Percentiles rank a stretch among this genome's conserved stretches.
phyloP scores from a whole-genome alignment of 768 basidiomycete species.

The Suillus paluster region DNA sequence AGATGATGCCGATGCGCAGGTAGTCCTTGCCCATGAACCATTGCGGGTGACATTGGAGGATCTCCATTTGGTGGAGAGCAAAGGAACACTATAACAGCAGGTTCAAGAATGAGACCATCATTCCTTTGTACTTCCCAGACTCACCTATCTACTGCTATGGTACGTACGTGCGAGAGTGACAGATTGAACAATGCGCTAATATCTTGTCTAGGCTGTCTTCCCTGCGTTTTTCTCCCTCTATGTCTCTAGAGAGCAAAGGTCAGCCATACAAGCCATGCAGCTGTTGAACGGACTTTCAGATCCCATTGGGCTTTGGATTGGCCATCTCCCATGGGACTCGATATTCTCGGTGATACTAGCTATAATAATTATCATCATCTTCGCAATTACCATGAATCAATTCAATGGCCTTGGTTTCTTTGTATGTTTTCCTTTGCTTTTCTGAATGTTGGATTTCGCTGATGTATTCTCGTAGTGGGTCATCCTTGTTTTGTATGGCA shows the following conservation, averaged over 20 bases:
- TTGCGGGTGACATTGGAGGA: constrained; percentile 87
- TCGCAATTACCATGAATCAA: constrained; percentile 57
- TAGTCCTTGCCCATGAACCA: constrained; percentile 84
- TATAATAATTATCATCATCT: constrained; percentile 66
- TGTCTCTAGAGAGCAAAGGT: constrained; percentile 71
- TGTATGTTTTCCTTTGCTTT: constrained; percentile 41
- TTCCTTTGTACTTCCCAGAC: no score
- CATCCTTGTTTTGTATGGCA: constrained; percentile 69
- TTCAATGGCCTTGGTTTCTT: constrained; percentile 71
- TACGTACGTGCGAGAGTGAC: constrained; percentile 30
- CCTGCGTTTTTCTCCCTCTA: constrained; percentile 86
- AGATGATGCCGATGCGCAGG: constrained; percentile 5
- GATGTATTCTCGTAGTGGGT: constrained; percentile 57
- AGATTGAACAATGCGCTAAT: neutral
- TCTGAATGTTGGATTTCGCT: constrained; percentile 4
- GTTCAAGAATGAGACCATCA: no score
- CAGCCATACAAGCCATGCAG: constrained; percentile 80
- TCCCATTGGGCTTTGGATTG: constrained; percentile 75
- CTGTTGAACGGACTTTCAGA: constrained; percentile 75
- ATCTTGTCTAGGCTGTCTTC: constrained; percentile 58
- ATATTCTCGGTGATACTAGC: constrained; percentile 62
- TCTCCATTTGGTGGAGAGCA: constrained; percentile 78
- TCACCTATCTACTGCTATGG: no score
- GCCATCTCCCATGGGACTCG: constrained; percentile 77
- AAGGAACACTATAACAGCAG: no score